Percentiles rank a stretch among this genome's conserved stretches.
Conservation (phyloP, 805 yeast genomes). For the Martiniozyma abietophila region DNA sequence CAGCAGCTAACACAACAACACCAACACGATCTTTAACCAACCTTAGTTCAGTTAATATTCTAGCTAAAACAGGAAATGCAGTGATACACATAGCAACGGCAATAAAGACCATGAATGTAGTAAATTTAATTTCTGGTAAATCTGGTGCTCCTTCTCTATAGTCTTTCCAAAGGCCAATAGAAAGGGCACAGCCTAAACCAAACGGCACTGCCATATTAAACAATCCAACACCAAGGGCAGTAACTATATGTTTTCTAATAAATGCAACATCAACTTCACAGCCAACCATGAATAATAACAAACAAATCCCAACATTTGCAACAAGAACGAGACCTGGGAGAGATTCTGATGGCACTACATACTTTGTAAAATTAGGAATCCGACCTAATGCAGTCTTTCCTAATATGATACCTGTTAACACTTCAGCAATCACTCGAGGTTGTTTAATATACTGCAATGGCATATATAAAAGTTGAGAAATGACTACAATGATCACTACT, state of each 20-base stretch:
- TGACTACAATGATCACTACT: slow-evolving; percentile 46
- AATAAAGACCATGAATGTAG: slow-evolving; percentile 70
- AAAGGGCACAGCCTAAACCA: slow-evolving; percentile 65
- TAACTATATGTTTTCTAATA: slow-evolving; percentile 48
- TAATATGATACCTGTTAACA: slow-evolving; percentile 61
- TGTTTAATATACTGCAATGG: slow-evolving; percentile 58
- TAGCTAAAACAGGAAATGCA: slow-evolving; percentile 77
- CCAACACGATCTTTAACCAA: slow-evolving; percentile 67
- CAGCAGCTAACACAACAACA: slow-evolving; percentile 68
- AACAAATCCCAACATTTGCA: slow-evolving; percentile 67
- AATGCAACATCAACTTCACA: slow-evolving; percentile 67
- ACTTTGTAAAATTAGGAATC: slow-evolving; percentile 55
- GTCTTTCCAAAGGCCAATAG: slow-evolving; percentile 56
- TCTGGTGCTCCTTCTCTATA: slow-evolving; percentile 32
- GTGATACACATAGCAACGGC: slow-evolving; percentile 81
- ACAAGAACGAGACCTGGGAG: slow-evolving; percentile 55
- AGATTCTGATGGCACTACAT: slow-evolving; percentile 56
- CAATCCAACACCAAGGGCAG: slow-evolving; percentile 61
- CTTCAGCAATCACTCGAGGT: slow-evolving; percentile 79
- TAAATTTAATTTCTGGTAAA: slow-evolving; percentile 39
- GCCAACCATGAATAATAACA: slow-evolving; percentile 69
- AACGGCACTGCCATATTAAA: slow-evolving; percentile 72
- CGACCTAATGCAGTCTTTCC: slow-evolving; percentile 73
- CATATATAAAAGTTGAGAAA: slow-evolving; percentile 51
- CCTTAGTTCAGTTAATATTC: slow-evolving; percentile 66